A percentile compares a stretch with the other conserved stretches of the same genome.
Conservation (phyloP, 441 rosid genomes). For the Syzygium syzygioides region DNA sequence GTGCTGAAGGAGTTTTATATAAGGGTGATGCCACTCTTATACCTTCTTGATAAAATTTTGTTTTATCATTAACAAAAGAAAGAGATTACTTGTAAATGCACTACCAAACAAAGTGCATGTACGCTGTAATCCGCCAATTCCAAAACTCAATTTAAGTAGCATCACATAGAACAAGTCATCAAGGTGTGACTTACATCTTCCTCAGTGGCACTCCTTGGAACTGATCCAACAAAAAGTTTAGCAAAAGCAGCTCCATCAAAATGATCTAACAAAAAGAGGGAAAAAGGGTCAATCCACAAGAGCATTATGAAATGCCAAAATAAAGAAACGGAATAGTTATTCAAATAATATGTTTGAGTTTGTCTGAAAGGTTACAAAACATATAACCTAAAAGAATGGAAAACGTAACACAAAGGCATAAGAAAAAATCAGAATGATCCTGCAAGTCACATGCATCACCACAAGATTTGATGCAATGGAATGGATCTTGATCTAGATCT, state of each 20-base stretch:
- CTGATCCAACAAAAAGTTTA: constrained; percentile 98
- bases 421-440: not conserved
- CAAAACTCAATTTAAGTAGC: not conserved
- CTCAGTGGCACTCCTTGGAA: constrained; percentile 83
- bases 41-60: not conserved
- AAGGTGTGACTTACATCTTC: constrained; percentile 65
- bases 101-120: not conserved
- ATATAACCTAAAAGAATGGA: not conserved
- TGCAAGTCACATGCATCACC: not conserved
- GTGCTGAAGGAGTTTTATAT: not conserved
- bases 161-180: not conserved
- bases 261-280: constrained; percentile 31
- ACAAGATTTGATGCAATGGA: not conserved
- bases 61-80: not conserved
- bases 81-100: not conserved
- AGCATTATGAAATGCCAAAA: not conserved
- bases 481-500: not conserved
- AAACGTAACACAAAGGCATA: not conserved
- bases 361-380: not conserved
- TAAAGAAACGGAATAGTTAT: not conserved
- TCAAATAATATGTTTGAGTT: not conserved
- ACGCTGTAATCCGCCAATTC: not conserved
- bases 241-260: constrained; percentile 56
- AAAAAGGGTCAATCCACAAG: constrained; percentile 5
- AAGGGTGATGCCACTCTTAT: not conserved